phyloP scores from a whole-genome alignment of 257 asterid genomes.

The Sherardia arvensis region DNA sequence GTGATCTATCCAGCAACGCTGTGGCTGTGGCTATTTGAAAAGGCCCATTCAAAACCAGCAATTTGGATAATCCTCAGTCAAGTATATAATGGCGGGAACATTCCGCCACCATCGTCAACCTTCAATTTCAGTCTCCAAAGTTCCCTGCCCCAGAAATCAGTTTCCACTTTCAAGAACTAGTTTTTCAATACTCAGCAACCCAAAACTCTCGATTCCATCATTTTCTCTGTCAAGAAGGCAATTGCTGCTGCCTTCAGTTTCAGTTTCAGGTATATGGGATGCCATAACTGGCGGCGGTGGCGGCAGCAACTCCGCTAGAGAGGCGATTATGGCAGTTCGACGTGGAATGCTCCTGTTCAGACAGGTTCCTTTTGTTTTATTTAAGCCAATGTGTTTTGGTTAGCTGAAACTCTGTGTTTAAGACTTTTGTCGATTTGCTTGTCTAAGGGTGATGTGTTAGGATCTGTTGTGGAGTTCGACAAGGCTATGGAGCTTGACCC shows the following conservation, averaged over 20 bases:
- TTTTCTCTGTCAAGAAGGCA: conserved; percentile 39
- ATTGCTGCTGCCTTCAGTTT: conserved; percentile 35
- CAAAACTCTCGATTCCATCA: conserved; percentile 14
- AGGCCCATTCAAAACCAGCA: neutral
- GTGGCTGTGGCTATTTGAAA: neutral
- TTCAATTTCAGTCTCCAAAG: conserved; percentile 2
- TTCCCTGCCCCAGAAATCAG: neutral
- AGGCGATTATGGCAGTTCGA: conserved; percentile 52
- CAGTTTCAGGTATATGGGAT: conserved; percentile 59
- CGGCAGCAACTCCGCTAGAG: conserved; percentile 50
- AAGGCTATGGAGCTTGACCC: conserved; percentile 79
- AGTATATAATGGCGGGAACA: conserved; percentile 33
- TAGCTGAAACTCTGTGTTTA: neutral
- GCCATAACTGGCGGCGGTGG: conserved; percentile 67
- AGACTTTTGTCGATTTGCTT: neutral
- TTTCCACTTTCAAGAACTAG: conserved; percentile 2
- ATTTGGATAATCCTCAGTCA: neutral
- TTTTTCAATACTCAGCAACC: neutral
- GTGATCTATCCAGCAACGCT: neutral
- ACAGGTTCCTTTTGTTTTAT: conserved; percentile 40
- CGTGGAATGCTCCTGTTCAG: conserved; percentile 87
- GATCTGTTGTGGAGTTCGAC: conserved; percentile 79
- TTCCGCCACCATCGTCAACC: conserved; percentile 17
- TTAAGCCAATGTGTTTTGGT: neutral
- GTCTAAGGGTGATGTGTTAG: conserved; percentile 75